Evolutionary conservation across 2,329 filamentous ascomycete species (phyloP).

Genomic region (Cladosporium sp.): DNA sequence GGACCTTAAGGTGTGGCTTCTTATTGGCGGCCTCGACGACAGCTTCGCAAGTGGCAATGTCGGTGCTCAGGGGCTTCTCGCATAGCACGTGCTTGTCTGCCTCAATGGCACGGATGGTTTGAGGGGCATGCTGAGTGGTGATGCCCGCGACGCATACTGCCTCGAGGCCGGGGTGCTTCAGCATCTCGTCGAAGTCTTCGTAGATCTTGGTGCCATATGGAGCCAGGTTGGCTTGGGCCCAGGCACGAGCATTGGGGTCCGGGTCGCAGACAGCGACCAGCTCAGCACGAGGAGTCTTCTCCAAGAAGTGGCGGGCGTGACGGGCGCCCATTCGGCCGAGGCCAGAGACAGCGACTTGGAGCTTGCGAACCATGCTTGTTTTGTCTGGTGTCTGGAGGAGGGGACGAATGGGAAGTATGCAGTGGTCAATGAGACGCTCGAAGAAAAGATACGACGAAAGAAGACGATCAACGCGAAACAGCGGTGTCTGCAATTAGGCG

Average conservation of each 20-base stretch:
- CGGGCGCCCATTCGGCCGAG: conserved; percentile 47
- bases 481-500: conserved; percentile 1
- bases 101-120: conserved; percentile 51
- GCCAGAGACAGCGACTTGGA: conserved; percentile 41
- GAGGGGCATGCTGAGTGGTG: conserved; percentile 50
- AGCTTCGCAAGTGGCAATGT: conserved; percentile 16
- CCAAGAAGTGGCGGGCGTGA: conserved; percentile 42
- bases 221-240: conserved; percentile 45
- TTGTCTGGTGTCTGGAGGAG: neutral
- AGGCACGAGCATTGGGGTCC: conserved; percentile 37
- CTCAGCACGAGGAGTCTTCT: conserved; percentile 40
- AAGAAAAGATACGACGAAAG: neutral
- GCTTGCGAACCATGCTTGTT: conserved; percentile 31
- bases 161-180: conserved; percentile 48
- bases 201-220: conserved; percentile 50
- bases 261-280: conserved; percentile 44
- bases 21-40: conserved; percentile 32
- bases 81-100: conserved; percentile 51
- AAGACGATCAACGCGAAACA: neutral
- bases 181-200: conserved; percentile 50
- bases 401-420: neutral
- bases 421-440: neutral
- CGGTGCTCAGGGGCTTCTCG: conserved; percentile 43
- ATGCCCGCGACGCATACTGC: conserved; percentile 51
- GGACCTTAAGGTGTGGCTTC: conserved; percentile 36